These are phyloP conservation scores for Sphagnum tenellum DNA, from an alignment of 225 moss, liverwort and hornwort genomes.

Conservation along the genomic window DNA sequence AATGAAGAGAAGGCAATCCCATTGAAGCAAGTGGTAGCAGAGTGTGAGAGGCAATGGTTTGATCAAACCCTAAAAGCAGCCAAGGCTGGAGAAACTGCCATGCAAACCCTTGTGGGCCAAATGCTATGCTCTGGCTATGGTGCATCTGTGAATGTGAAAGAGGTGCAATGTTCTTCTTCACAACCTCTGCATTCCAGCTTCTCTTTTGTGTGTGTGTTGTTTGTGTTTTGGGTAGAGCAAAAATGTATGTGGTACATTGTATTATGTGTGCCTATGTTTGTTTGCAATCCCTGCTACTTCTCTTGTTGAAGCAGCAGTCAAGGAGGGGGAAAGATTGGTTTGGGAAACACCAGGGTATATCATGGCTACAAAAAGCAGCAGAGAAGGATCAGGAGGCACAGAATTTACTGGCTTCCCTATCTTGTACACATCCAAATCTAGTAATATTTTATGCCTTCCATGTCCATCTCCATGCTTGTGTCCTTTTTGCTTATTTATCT, in stretches of 20 bases:
- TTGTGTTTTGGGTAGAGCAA: too few relatives aligned
- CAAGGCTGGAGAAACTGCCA: background rate
- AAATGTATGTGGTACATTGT: too few relatives aligned
- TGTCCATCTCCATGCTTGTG: too few relatives aligned
- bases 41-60: conserved; percentile 5
- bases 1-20: conserved; percentile 2
- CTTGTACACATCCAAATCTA: conserved; percentile 12
- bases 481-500: too few relatives aligned
- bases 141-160: conserved; percentile 2
- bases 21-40: conserved; percentile 1
- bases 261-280: background rate
- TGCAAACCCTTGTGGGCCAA: conserved; percentile 8
- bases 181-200: too few relatives aligned
- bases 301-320: too few relatives aligned
- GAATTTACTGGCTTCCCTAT: conserved; percentile 42
- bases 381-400: conserved; percentile 53
- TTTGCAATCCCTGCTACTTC: background rate
- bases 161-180: background rate
- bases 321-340: background rate
- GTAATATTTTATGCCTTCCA: too few relatives aligned
- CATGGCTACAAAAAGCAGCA: conserved; percentile 52
- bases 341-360: conserved; percentile 33
- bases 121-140: conserved; percentile 11
- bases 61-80: background rate
- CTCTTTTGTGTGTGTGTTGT: too few relatives aligned